Conservation (phyloP, 768 basidiomycete genomes). For the Serpula lacrymans region DNA sequence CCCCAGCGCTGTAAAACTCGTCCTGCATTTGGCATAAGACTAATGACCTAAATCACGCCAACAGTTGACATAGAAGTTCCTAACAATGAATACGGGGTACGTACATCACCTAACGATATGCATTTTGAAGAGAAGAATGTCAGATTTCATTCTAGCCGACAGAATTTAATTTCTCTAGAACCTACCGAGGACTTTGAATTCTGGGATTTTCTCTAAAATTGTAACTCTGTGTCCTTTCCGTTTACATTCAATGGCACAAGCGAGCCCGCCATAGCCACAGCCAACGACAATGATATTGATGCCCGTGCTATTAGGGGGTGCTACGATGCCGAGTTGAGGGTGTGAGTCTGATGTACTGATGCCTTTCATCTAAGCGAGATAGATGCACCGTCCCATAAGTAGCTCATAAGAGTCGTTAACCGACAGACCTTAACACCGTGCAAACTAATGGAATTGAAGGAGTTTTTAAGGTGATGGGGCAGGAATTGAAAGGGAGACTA, state of each 20-base stretch:
- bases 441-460: no score
- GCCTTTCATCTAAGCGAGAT: no score
- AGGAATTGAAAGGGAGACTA: no score
- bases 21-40: slow-evolving; percentile 19
- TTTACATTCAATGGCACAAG: slow-evolving; percentile 24
- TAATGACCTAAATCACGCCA: slow-evolving; percentile 11
- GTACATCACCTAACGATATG: slow-evolving; percentile 11
- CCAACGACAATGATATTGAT: slow-evolving; percentile 20
- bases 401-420: no score
- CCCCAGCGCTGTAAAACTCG: slow-evolving; percentile 20
- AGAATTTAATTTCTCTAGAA: no score
- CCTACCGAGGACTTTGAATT: slow-evolving; percentile 13
- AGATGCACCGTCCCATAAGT: no score
- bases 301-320: slow-evolving; percentile 3
- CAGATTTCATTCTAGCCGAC: neutral
- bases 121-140: slow-evolving; percentile 1
- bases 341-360: no score
- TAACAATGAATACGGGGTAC: slow-evolving; percentile 1
- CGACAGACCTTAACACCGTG: no score
- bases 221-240: slow-evolving; percentile 17
- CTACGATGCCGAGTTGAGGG: no score
- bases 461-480: no score
- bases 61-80: neutral
- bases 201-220: slow-evolving; percentile 18
- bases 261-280: slow-evolving; percentile 24